phyloP scores from a whole-genome alignment of 192 early-diverging fungal species.

The Coemansia sp. region DNA sequence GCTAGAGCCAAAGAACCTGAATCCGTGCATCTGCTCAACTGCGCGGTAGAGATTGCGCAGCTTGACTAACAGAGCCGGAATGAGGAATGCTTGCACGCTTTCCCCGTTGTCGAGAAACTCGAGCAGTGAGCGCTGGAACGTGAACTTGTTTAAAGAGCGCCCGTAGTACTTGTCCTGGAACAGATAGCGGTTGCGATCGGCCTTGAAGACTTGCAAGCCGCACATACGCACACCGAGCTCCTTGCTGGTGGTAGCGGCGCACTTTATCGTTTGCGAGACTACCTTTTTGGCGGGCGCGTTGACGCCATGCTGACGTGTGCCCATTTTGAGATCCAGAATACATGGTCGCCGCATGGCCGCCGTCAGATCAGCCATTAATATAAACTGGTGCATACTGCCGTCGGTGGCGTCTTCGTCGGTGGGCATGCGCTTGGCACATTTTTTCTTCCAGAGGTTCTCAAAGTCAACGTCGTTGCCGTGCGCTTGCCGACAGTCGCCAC shows the following conservation, averaged over 20 bases:
- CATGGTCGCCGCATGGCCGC: constrained; percentile 87
- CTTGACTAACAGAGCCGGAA: constrained; percentile 80
- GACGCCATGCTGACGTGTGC: constrained; percentile 95
- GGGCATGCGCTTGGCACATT: constrained; percentile 58
- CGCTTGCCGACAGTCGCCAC: constrained; percentile 3
- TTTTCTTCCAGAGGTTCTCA: constrained; percentile 53
- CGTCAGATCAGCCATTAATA: constrained; percentile 94
- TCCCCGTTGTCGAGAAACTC: constrained; percentile 90
- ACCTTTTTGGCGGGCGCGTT: constrained; percentile 83
- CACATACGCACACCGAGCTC: constrained; percentile 86
- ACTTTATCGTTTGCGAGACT: constrained; percentile 89
- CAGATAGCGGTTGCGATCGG: constrained; percentile 68
- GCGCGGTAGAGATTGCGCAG: constrained; percentile 75
- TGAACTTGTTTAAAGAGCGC: constrained; percentile 76
- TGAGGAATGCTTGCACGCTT: constrained; percentile 71
- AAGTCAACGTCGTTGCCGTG: constrained; percentile 22
- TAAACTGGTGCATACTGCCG: constrained; percentile 76
- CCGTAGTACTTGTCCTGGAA: constrained; percentile 98
- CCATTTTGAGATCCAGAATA: constrained; percentile 99
- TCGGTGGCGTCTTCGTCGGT: constrained; percentile 40
- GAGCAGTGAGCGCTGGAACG: constrained; percentile 77
- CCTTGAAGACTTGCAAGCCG: constrained; percentile 97
- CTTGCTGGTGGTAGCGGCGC: constrained; percentile 65
- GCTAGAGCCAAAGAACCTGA: constrained; percentile 90
- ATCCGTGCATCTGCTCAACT: constrained; percentile 76